Conservation (phyloP, 441 rosid species). For the Breynia disticha region DNA sequence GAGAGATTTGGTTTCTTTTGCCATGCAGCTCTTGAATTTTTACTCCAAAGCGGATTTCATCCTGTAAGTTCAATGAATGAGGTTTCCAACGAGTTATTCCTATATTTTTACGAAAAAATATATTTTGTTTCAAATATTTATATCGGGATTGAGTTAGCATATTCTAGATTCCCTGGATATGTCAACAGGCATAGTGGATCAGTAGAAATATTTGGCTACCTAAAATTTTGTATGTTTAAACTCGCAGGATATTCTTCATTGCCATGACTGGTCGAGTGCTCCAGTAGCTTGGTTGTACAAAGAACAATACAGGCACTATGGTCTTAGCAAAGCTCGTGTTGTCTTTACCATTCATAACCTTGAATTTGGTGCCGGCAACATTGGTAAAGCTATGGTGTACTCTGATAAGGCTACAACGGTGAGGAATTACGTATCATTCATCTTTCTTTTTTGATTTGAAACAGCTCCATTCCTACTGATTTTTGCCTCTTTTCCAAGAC, state of each 20-base stretch:
- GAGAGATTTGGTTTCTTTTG: constrained; percentile 88
- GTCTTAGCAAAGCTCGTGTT: constrained; percentile 72
- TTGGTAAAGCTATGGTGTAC: constrained; percentile 74
- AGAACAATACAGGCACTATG: constrained; percentile 68
- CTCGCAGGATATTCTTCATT: constrained; percentile 87
- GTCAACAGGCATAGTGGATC: too few species aligned
- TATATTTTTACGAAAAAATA: too few species aligned
- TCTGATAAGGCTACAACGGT: constrained; percentile 92
- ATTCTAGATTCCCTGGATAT: too few species aligned
- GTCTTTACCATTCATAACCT: constrained; percentile 96
- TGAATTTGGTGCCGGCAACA: constrained; percentile 66
- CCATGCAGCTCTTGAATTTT: constrained; percentile 93
- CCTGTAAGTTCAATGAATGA: constrained; percentile 45
- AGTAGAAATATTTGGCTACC: too few species aligned
- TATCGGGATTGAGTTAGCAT: too few species aligned
- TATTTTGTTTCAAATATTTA: too few species aligned
- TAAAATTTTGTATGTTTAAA: constrained; percentile 3
- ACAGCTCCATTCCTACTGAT: constrained; percentile 1
- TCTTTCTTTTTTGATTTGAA: background rate
- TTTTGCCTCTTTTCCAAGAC: too few species aligned
- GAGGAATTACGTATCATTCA: constrained; percentile 16
- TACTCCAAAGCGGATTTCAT: constrained; percentile 78
- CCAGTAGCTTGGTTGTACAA: constrained; percentile 85
- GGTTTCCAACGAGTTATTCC: background rate
- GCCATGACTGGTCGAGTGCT: constrained; percentile 98